Evolutionary conservation across 2,329 filamentous ascomycete species (phyloP), one percentile per base, ranked within the genome.

Genomic region (Pseudogymnoascus sp.): DNA sequence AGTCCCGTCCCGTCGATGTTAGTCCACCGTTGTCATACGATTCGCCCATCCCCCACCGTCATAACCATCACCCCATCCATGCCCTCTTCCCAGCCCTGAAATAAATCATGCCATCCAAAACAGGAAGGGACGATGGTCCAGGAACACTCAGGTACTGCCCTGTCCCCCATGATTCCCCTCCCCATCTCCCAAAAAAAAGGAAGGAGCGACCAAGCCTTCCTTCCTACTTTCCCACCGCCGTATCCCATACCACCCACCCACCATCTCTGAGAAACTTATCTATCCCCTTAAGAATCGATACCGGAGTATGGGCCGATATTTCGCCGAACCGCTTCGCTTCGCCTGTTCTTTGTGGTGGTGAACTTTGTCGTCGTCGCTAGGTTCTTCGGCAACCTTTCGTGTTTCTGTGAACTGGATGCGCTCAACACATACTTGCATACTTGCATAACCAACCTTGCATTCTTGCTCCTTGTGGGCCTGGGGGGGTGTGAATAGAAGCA

Each of bases 301-400:
- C 3, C 21, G 6, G 43, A 48, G 13, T n/a, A 11, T 19, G 25
- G 48, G 48, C 19, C 4, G 5, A 31, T 54, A 54, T 54, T 54
- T 31, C n/a, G 14, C 48, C 48, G 48, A 16, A 6, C 25, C 48
- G 25, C 48, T 31, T 31, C 48, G 48, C 48, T 54, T 54, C 48
- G 48, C 23, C 48, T 16, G 45, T 51, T 54, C 48, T 54, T 54
- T 54, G 48, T 54, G 25, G 25, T 54, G n/a, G 48, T 54, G 48
- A 54, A 54, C 13, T 45, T 31, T 54, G n/a, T 31, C 14, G 48
- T 31, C 45, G 45, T n/a, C 45, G 45, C 21, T 11, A 23, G 19
- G 10, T 45, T 13, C 10, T 23, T 13, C 19, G 41, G 19, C 11
- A 45, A 45, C 4, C 19, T 45, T 23, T 45, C 11, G 37, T 45